Base-by-base conservation (phyloP, 1,139 yeast species). In the Lodderomyces parapsilosis region DNA sequence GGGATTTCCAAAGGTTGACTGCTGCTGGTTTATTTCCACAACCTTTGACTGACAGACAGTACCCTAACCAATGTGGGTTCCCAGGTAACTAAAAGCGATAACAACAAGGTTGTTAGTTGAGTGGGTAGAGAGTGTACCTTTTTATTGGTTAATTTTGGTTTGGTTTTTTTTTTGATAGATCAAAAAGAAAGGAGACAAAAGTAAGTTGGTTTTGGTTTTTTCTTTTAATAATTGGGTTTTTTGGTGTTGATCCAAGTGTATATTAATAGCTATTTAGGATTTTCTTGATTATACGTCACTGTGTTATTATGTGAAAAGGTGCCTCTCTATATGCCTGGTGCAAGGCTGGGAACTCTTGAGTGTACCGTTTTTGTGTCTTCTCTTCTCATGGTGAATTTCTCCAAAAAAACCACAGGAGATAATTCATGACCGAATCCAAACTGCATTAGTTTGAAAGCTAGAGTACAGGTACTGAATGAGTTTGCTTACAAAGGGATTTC, bases 1-100 rank as follows among this genome's bases (percentile, higher is more conserved):
- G 98, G 98, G 96, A 88, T 66, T 84, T 91, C 76, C 98, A 98
- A 42, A 83, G 74, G 58, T 88, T 45, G 62, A 66, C 47, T 76
- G 70, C 52, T 78, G 96, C 63, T 46, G 86, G 81, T 20, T 59
- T 89, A 42, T 85, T 91, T 76, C 98, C 98, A 40, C 83, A 76
- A 59, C 97, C 97, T 28, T 64, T 88, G 40, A 63, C 66, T 45
- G 78, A 72, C 52, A 81, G 96, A 62, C 65, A 73, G 55, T 86
- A 74, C 62, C 85, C 86, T 48, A 78, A 81, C 68, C 91, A 81
- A 64, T 86, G 94, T 67, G 70, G 59, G 11, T 69, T 52, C 36
- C 41, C 42, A 20, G 24, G 30, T n/a, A 17, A 24, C 13, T 17
- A 33, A 11, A 33, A n/a, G n/a, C n/a, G 24, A 33, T 20, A 20